Base-by-base conservation (phyloP, 1,284 basidiomycete species). In the Trichosporon coremiiforme region DNA sequence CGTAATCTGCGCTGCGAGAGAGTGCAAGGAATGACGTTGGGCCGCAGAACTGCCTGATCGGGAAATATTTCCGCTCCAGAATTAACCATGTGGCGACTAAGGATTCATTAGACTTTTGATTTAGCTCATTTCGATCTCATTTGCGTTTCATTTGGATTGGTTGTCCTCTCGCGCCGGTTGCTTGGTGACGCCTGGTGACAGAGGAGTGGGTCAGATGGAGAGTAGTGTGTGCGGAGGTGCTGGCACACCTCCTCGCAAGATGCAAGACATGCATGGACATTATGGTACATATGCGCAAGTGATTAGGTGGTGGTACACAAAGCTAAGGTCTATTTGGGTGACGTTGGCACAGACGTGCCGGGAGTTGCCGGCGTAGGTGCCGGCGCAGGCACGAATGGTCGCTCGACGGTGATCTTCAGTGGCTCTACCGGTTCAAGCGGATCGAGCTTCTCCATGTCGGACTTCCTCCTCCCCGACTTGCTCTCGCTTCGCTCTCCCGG, bases 11-110 rank as follows among this genome's bases (percentile, higher is more conserved):
- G 53, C 1, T 6, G 47, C 47, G 47, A 8, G 50, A 8, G 17
- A 17, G 15, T 22, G 13, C 47, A 50, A 17, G 50, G 50, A 53
- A 53, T 53, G 50, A 53, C 50, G 50, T 53, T 53, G 50, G 50
- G 50, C 50, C n/a, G 50, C 7, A 4, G 17, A 13, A 7, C 50
- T 53, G 50, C 50, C 50, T 53, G n/a, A 53, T 53, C 50, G 50
- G 50, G 50, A 53, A 53, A 53, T 53, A 53, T 22, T 53, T 53
- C 50, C 50, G 50, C 22, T 25, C 25, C 25, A 25, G 2, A 6
- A 22, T 7, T 8, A 25, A 12, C 50, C 50, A 25, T 53, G 50
- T 53, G 50, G 50, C 50, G 22, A 53, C 8, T 25, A 6, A 45
- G 41, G 41, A 15, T n/a, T 45, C 41, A 45, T 45, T 17, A 45